Conservation (phyloP, 106 monocot species). For the Dendrobium nobile region DNA sequence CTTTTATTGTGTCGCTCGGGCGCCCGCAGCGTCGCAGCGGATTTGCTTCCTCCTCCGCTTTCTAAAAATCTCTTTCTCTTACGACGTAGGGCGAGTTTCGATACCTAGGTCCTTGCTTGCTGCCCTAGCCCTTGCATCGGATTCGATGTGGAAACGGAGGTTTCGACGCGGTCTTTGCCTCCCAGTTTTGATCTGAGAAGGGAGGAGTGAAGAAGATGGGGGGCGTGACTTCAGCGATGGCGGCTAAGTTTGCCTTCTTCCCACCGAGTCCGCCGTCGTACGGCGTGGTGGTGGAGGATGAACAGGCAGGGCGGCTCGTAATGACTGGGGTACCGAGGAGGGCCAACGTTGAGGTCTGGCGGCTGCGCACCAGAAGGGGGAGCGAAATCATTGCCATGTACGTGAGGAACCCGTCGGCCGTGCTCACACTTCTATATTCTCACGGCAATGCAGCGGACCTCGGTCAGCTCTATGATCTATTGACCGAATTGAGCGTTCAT, state of each 20-base stretch:
- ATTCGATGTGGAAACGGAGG: neutral
- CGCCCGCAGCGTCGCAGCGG: neutral
- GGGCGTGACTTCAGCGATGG: slow-evolving; percentile 58
- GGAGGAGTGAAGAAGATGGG: slow-evolving; percentile 31
- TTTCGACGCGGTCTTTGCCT: neutral
- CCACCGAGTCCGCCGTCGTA: slow-evolving; percentile 72
- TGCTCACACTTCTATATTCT: slow-evolving; percentile 65
- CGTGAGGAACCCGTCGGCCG: slow-evolving; percentile 39
- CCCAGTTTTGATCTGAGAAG: neutral
- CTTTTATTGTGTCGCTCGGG: neutral
- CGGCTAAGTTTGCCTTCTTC: slow-evolving; percentile 83
- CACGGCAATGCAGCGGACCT: slow-evolving; percentile 89
- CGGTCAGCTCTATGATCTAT: slow-evolving; percentile 60
- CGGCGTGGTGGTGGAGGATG: slow-evolving; percentile 24
- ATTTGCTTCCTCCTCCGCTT: neutral
- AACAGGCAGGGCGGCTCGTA: slow-evolving; percentile 22
- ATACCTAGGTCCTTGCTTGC: neutral
- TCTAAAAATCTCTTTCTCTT: neutral
- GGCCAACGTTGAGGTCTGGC: slow-evolving; percentile 48
- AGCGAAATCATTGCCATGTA: slow-evolving; percentile 58
- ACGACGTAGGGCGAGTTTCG: neutral
- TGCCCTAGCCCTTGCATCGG: neutral
- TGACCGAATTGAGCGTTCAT: slow-evolving; percentile 54
- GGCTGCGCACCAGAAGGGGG: slow-evolving; percentile 44
- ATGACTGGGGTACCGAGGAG: slow-evolving; percentile 35